phyloP scores from a whole-genome alignment of 2,329 filamentous ascomycete species.

The Ceratocystis variospora region DNA sequence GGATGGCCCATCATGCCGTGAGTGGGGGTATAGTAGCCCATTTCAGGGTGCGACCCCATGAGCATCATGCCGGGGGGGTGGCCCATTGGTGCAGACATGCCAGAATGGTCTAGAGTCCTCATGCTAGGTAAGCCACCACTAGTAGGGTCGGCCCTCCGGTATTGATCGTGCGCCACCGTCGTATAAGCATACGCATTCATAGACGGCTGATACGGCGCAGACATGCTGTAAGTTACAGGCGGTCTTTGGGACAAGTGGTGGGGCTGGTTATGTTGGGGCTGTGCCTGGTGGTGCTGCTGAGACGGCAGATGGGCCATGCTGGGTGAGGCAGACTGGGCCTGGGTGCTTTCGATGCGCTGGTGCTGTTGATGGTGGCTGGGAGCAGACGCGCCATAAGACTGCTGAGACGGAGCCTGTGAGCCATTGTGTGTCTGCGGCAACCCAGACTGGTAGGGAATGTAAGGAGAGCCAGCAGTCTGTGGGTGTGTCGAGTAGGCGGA shows the following conservation, averaged over 20 bases:
- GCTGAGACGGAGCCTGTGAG: conserved; percentile 11
- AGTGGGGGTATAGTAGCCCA: conserved; percentile 14
- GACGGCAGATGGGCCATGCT: conserved; percentile 14
- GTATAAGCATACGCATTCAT: conserved; percentile 15
- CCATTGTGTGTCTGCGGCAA: conserved; percentile 10
- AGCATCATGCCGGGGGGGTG: conserved; percentile 11
- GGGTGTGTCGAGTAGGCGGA: conserved; percentile 11
- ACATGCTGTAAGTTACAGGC: conserved; percentile 14
- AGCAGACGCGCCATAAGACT: conserved; percentile 1
- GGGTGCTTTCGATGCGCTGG: conserved; percentile 13
- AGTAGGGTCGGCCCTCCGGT: conserved; percentile 15
- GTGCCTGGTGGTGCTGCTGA: conserved; percentile 8
- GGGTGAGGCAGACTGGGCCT: conserved; percentile 14
- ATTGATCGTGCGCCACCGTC: conserved; percentile 12
- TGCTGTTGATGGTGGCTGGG: conserved; percentile 9
- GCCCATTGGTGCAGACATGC: conserved; percentile 8
- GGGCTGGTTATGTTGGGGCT: background rate
- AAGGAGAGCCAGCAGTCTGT: conserved; percentile 4
- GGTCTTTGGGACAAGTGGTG: conserved; percentile 12
- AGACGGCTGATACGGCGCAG: conserved; percentile 13
- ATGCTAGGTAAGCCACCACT: conserved; percentile 27
- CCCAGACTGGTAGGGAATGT: conserved; percentile 9
- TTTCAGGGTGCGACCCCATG: conserved; percentile 17
- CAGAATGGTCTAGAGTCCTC: conserved; percentile 29
- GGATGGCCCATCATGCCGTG: conserved; percentile 12